phyloP scores from a whole-genome alignment of 176 grass and related monocot genomes.

The Raddia distichophylla region DNA sequence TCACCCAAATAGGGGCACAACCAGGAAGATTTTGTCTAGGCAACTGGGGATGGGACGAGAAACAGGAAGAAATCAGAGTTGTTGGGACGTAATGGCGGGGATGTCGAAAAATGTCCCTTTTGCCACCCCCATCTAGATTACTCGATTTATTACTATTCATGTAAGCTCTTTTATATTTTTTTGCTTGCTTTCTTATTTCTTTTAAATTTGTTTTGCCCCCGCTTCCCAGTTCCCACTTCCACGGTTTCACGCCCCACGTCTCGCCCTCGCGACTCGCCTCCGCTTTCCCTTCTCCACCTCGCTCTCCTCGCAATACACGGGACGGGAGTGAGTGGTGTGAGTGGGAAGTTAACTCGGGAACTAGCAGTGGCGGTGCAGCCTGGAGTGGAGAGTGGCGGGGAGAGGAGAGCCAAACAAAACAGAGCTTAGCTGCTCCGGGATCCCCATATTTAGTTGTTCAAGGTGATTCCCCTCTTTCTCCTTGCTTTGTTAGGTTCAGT shows the following conservation, averaged over 20 bases:
- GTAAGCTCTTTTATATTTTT: too few relatives aligned
- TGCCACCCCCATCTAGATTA: too few relatives aligned
- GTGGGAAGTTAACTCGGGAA: conserved; percentile 34
- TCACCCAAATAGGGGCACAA: too few relatives aligned
- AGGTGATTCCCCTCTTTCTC: background rate
- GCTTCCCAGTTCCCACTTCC: conserved; percentile 15
- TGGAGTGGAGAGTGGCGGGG: conserved; percentile 30
- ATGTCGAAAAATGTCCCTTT: too few relatives aligned
- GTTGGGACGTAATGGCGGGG: too few relatives aligned
- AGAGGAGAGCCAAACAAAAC: background rate
- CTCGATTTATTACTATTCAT: too few relatives aligned
- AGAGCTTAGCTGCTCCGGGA: conserved; percentile 31
- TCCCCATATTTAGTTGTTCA: conserved; percentile 39
- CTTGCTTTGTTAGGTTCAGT: background rate
- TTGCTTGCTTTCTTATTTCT: background rate
- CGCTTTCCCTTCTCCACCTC: conserved; percentile 25
- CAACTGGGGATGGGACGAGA: too few relatives aligned
- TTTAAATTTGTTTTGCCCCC: conserved; percentile 21
- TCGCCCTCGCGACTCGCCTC: background rate
- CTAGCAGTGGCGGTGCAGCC: conserved; percentile 13
- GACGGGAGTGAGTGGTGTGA: background rate
- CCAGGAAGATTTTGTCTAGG: too few relatives aligned
- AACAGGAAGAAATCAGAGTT: too few relatives aligned
- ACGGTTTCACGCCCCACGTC: conserved; percentile 10
- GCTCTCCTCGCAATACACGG: conserved; percentile 24